Evolutionary conservation across 2,329 filamentous ascomycete species (phyloP).

Genomic region (Falciphora oryzae): DNA sequence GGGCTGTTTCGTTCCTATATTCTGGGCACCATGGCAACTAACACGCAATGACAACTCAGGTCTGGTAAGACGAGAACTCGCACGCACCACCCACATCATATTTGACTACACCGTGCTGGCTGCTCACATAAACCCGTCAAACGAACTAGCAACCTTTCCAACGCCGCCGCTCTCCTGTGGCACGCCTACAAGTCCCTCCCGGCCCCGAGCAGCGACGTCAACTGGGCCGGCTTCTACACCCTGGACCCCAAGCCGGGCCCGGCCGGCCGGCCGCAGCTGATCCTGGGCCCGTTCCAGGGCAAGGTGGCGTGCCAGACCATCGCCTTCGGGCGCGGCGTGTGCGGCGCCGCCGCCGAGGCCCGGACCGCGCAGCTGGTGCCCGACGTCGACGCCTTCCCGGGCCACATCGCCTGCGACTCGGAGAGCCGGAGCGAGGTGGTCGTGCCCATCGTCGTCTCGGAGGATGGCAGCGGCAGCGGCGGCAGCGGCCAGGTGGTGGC

Average conservation of each 20-base stretch:
- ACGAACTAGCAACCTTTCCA: constrained; percentile 62
- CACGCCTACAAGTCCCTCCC: constrained; percentile 71
- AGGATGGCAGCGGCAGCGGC: constrained; percentile 20
- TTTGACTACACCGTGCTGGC: background rate
- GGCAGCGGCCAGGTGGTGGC: constrained; percentile 36
- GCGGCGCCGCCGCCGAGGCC: constrained; percentile 61
- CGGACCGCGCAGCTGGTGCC: constrained; percentile 58
- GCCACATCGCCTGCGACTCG: constrained; percentile 77
- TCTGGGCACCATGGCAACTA: background rate
- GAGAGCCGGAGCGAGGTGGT: constrained; percentile 76
- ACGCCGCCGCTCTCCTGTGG: constrained; percentile 70
- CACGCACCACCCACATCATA: background rate
- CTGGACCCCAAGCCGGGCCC: constrained; percentile 39
- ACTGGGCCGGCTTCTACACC: constrained; percentile 78
- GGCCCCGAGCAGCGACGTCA: constrained; percentile 59
- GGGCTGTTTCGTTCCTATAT: constrained; percentile 15
- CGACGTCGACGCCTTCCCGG: constrained; percentile 69
- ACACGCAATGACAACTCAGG: constrained; percentile 20
- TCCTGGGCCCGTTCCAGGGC: constrained; percentile 75
- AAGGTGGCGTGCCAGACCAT: constrained; percentile 78
- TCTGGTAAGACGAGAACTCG: constrained; percentile 30
- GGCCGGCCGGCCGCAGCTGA: constrained; percentile 44
- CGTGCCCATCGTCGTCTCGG: constrained; percentile 55
- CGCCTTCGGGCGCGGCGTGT: constrained; percentile 66
- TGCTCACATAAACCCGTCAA: constrained; percentile 5